Evolutionary conservation across 257 asterid species (phyloP), one percentile per base, ranked within the genome.

Genomic region (Catharanthus roseus): DNA sequence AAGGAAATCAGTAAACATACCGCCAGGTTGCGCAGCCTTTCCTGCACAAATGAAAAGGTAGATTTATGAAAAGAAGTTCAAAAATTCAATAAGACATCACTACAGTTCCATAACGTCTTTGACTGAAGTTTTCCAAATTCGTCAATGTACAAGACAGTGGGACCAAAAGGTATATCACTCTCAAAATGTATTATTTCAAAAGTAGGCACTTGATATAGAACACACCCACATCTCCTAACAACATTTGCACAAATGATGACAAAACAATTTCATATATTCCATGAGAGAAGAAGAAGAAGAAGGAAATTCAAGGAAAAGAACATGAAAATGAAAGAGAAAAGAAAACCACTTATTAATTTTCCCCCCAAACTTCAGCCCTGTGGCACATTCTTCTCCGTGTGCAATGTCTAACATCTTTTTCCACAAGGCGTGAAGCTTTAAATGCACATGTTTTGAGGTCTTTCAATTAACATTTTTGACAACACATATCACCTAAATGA

Each of bases 11-110:
- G 42, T 36, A 31, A 76, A 66, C 89, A 73, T 87, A 95, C 99
- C 99, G 53, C 96, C 99, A 65, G 96, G 89, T 82, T 95, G 92
- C 33, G 74, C 96, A 73, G 82, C 95, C 70, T 79, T 89, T 79
- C 99, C 99, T 91, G 96, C 84, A 83, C 80, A 82, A 73, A 31
- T 49, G 81, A 62, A 82, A 82, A 70, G 60, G 71, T 33, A 57
- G 60, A 57, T 6, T 28, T 45, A n/a, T 54, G 41, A 79, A 42
- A 23, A 31, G 23, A 23, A 21, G 24, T 41, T 18, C 39, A 51
- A 34, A 73, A 70, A 57, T 23, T 62, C 16, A 58, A 38, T 33
- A 24, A 66, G 39, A 55, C 51, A 61, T 26, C 38, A 56, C 41
- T 23, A 54, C 50, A 16, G 44, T 29, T 42, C 68, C 15, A 31